A percentile compares a stretch with the other conserved stretches of the same genome.
These are phyloP conservation scores for Cucumis melo DNA, from an alignment of 306 rosid species.

Conservation along the genomic window DNA sequence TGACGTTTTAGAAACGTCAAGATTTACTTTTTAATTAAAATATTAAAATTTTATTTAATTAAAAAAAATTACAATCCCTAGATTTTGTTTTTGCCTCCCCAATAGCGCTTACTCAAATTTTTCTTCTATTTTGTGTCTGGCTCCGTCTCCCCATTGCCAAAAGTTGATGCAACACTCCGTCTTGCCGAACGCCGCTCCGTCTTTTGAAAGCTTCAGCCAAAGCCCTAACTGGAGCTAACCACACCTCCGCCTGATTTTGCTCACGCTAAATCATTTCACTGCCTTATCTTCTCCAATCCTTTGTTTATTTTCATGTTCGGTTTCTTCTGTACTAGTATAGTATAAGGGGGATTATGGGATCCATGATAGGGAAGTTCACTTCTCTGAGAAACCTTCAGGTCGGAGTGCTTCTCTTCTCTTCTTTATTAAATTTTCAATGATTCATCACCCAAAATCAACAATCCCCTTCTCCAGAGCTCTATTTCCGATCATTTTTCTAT, in stretches of 20 bases:
- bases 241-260: slow-evolving; percentile 85
- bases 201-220: slow-evolving; percentile 9
- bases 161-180: no score
- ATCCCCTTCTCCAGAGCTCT: slow-evolving; percentile 13
- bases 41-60: no score
- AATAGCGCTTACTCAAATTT: no score
- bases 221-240: slow-evolving; percentile 70
- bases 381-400: slow-evolving; percentile 35
- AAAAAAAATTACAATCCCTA: no score
- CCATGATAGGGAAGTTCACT: slow-evolving; percentile 28
- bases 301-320: neutral
- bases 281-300: neutral
- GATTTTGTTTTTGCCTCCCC: no score
- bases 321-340: neutral
- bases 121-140: no score
- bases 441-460: slow-evolving; percentile 7
- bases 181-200: no score
- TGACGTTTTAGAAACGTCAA: no score
- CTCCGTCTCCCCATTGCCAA: no score
- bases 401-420: slow-evolving; percentile 28
- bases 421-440: slow-evolving; percentile 17
- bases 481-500: neutral
- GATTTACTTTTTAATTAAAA: no score
- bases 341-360: slow-evolving; percentile 32
- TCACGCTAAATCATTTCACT: slow-evolving; percentile 30